Evolutionary conservation across 371 early-diverging fungal species (phyloP), one percentile per base, ranked within the genome.

Genomic region (Umbelopsis sp.): DNA sequence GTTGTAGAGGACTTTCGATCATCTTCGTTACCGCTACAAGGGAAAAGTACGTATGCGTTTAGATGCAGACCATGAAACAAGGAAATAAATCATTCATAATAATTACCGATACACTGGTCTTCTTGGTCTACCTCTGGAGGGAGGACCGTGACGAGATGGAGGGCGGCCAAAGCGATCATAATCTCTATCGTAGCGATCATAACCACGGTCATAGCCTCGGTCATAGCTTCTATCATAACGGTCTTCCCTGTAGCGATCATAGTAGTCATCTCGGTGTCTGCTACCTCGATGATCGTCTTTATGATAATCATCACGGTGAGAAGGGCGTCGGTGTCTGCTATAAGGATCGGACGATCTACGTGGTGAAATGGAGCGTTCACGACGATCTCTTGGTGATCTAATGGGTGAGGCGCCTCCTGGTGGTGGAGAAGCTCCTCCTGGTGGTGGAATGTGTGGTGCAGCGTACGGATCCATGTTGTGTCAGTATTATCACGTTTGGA

Each of bases 1-100:
- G 90, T 89, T 37, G 86, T 86, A 3, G 91, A 88, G 0, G 74
- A 81, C 51, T 81, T 72, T 51, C 92, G 81, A 69, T 92, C 91
- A 69, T 86, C 84, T 45, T 89, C 91, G 44, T 83, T 80, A 25
- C 92, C 93, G 73, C 89, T 89, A 72, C 1, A 45, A 37, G 10
- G 20, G 38, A 4, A 25, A 32, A 11, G 35, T 8, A 46, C 11
- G 12, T 45, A 8, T n/a, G 46, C 65, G 45, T 53, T 22, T 69
- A 48, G 25, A 69, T 29, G 29, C 41, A 44, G n/a, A 18, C 14
- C 22, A 9, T 25, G 35, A 25, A 35, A 25, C 7, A 44, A 44
- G 0, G 18, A 32, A 37, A 24, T 25, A 44, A 12, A 45, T 18
- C 41, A 16, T 7, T n/a, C 25, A 29, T 50, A 25, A 41, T 41